These are phyloP conservation scores for Candida silvicultrix DNA, from an alignment of 805 yeast species.

Conservation along the genomic window DNA sequence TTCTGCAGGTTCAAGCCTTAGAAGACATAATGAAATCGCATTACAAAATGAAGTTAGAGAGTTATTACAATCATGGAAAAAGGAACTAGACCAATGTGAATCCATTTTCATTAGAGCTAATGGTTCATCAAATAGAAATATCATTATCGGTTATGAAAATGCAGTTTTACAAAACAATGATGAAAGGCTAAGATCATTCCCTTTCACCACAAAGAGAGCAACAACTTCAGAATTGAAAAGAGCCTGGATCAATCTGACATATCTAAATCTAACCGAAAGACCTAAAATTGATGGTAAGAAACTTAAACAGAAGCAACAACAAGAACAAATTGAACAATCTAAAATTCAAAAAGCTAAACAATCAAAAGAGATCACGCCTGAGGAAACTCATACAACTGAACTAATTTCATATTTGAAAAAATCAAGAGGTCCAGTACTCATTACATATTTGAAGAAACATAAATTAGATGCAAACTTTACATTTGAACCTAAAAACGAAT, in stretches of 20 bases:
- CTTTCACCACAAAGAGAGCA: conserved; percentile 87
- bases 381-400: conserved; percentile 51
- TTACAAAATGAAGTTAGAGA: conserved; percentile 72
- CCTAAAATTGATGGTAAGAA: conserved; percentile 38
- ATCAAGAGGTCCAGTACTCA: conserved; percentile 70
- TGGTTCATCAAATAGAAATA: conserved; percentile 59
- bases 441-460: conserved; percentile 54
- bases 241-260: conserved; percentile 77
- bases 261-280: conserved; percentile 44
- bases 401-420: conserved; percentile 55
- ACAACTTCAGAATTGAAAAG: conserved; percentile 73
- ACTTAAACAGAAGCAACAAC: conserved; percentile 21
- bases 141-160: conserved; percentile 62
- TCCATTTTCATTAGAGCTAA: conserved; percentile 76
- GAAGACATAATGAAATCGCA: conserved; percentile 87
- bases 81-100: conserved; percentile 52
- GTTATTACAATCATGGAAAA: conserved; percentile 59
- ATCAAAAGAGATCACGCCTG: conserved; percentile 22
- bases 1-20: conserved; percentile 87
- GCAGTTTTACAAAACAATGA: conserved; percentile 49
- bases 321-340: conserved; percentile 25
- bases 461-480: conserved; percentile 44
- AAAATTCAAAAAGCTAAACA: conserved; percentile 18
- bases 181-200: conserved; percentile 59
- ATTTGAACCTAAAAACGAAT: conserved; percentile 50